These are phyloP conservation scores for Lachnellula suecica DNA, from an alignment of 2,329 filamentous ascomycete genomes.

Conservation along the genomic window DNA sequence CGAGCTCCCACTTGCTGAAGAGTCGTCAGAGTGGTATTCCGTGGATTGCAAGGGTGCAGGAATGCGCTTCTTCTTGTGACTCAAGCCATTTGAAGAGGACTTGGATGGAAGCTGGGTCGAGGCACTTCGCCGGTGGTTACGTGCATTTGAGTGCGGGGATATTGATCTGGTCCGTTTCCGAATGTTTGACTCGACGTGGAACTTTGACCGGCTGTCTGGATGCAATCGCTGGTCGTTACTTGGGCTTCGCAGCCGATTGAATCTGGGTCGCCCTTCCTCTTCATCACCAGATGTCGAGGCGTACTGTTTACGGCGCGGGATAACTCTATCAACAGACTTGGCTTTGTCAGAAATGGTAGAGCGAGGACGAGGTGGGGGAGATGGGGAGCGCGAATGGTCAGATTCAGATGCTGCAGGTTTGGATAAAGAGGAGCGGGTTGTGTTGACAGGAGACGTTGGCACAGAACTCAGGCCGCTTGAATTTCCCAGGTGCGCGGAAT, in stretches of 20 bases:
- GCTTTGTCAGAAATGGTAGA: constrained; percentile 28
- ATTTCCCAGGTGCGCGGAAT: constrained; percentile 23
- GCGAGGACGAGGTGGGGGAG: constrained; percentile 20
- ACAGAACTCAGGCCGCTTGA: constrained; percentile 60
- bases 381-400: constrained; percentile 39
- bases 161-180: constrained; percentile 42
- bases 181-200: constrained; percentile 15
- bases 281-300: constrained; percentile 33
- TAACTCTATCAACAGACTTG: constrained; percentile 37
- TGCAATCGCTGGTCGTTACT: constrained; percentile 22
- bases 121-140: constrained; percentile 60
- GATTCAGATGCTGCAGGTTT: constrained; percentile 52
- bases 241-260: constrained; percentile 25
- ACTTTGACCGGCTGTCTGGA: constrained; percentile 21
- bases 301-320: constrained; percentile 41
- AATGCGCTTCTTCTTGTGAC: constrained; percentile 59
- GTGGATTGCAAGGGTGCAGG: constrained; percentile 60
- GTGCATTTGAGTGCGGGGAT: constrained; percentile 59
- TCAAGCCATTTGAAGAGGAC: constrained; percentile 51
- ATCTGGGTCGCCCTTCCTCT: constrained; percentile 21
- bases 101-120: constrained; percentile 62
- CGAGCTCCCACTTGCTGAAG: constrained; percentile 59
- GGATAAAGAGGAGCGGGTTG: constrained; percentile 30
- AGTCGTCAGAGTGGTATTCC: constrained; percentile 68
- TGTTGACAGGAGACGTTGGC: constrained; percentile 49